Conservation (phyloP, 768 basidiomycete species). For the Boletellus ananiceps region DNA sequence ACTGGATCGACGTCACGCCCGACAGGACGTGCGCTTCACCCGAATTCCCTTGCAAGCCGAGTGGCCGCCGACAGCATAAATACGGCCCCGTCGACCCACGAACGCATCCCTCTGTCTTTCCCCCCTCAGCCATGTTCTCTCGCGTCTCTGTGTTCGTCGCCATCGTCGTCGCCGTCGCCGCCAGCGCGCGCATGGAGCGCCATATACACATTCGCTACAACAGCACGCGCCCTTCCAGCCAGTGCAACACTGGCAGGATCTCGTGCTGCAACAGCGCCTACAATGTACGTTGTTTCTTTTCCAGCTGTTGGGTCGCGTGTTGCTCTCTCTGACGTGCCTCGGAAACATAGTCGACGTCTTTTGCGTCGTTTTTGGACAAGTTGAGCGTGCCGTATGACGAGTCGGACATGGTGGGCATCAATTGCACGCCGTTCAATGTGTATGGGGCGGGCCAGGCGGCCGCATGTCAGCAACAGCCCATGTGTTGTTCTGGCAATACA, state of each 20-base stretch:
- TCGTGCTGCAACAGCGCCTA: constrained; percentile 18
- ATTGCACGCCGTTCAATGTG: constrained; percentile 20
- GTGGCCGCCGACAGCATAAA: constrained; percentile 16
- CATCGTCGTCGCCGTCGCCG: constrained; percentile 12
- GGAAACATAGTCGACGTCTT: no score
- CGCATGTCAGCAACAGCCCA: constrained; percentile 21
- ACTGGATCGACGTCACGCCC: constrained; percentile 9
- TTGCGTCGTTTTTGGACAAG: background rate
- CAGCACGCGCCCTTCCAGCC: no score
- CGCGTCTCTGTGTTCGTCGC: constrained; percentile 18
- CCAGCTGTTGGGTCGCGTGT: no score
- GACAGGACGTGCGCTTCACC: no score
- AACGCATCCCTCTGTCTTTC: background rate
- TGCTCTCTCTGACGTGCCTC: background rate
- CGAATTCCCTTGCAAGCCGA: background rate
- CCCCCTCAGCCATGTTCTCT: constrained; percentile 20
- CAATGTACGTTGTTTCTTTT: constrained; percentile 23
- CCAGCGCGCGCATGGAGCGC: constrained; percentile 24
- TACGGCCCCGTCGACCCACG: constrained; percentile 8
- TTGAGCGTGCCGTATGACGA: constrained; percentile 12
- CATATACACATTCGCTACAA: constrained; percentile 10
- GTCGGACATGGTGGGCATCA: constrained; percentile 21
- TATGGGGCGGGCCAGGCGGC: constrained; percentile 19
- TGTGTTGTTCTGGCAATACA: constrained; percentile 20
- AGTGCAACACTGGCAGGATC: constrained; percentile 20